Conservation (phyloP, 140 eudicot species). For the Anethum foeniculum region DNA sequence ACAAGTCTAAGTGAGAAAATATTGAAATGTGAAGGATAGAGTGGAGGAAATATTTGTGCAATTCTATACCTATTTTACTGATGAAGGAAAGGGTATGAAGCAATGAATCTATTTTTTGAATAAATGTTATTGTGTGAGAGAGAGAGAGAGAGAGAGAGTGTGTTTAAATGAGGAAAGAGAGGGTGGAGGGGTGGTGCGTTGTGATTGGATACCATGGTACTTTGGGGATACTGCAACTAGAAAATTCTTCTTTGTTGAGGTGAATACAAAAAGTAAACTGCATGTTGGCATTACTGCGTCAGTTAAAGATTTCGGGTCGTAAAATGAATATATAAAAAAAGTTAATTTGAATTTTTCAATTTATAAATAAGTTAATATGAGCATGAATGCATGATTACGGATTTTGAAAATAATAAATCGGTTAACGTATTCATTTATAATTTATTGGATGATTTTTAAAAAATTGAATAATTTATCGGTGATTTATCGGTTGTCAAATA, state of each 20-base stretch:
- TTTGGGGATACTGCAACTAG: constrained; percentile 56
- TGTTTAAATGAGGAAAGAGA: constrained; percentile 3
- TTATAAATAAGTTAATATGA: no score
- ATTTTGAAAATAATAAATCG: no score
- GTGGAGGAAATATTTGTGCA: constrained; percentile 24
- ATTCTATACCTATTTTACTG: constrained; percentile 20
- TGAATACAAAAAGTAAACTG: no score
- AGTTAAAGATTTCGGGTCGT: no score
- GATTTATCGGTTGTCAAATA: no score
- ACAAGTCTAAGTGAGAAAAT: constrained; percentile 30
- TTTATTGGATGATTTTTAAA: no score
- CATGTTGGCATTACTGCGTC: no score
- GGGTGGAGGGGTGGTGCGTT: constrained; percentile 46
- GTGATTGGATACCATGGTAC: constrained; percentile 82
- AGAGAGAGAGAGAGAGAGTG: constrained; percentile 15
- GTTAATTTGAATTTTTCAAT: no score
- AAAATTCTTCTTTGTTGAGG: not conserved
- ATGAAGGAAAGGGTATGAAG: constrained; percentile 25
- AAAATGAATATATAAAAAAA: no score
- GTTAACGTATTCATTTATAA: no score
- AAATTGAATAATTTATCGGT: no score
- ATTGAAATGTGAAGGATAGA: constrained; percentile 25
- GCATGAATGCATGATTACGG: no score
- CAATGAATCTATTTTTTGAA: constrained; percentile 37
- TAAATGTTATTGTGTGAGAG: constrained; percentile 17